Evolutionary conservation across 1,284 basidiomycete species (phyloP).

Genomic region (Ganoderma boninense): DNA sequence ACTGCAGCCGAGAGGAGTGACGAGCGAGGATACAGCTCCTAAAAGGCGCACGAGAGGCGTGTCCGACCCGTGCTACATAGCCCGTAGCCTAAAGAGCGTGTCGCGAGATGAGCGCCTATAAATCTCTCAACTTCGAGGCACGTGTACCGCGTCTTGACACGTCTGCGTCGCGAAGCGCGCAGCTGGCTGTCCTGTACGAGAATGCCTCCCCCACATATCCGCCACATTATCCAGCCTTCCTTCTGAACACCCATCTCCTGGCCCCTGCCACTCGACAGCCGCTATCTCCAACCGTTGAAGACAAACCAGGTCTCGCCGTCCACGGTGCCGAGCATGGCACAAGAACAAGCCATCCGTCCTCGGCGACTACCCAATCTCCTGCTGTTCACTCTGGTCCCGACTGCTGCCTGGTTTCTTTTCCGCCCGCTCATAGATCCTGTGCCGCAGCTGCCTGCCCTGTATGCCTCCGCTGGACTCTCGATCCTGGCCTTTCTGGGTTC

Average conservation of each 20-base stretch:
- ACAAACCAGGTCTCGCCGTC: background rate
- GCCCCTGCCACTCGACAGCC: background rate
- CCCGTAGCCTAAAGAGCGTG: no score
- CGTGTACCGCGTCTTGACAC: background rate
- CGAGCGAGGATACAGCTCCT: no score
- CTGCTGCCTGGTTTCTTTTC: slow-evolving; percentile 73
- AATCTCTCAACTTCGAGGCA: background rate
- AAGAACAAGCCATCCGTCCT: slow-evolving; percentile 49
- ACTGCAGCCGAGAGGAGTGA: no score
- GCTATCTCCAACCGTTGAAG: background rate
- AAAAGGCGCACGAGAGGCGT: no score
- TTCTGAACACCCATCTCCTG: background rate
- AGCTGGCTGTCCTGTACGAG: background rate
- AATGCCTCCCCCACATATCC: slow-evolving; percentile 6
- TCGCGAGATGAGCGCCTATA: no score
- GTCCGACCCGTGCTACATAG: no score
- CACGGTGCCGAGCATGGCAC: slow-evolving; percentile 26
- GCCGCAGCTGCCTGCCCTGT: slow-evolving; percentile 76
- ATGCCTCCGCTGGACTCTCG: slow-evolving; percentile 80
- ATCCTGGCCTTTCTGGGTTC: slow-evolving; percentile 80
- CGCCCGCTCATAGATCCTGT: slow-evolving; percentile 75
- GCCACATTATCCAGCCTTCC: background rate
- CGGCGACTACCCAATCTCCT: slow-evolving; percentile 60
- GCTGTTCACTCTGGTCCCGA: slow-evolving; percentile 65
- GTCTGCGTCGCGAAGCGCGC: background rate